phyloP scores from a whole-genome alignment of 805 yeast species.

The Yarrowia hollandica region DNA sequence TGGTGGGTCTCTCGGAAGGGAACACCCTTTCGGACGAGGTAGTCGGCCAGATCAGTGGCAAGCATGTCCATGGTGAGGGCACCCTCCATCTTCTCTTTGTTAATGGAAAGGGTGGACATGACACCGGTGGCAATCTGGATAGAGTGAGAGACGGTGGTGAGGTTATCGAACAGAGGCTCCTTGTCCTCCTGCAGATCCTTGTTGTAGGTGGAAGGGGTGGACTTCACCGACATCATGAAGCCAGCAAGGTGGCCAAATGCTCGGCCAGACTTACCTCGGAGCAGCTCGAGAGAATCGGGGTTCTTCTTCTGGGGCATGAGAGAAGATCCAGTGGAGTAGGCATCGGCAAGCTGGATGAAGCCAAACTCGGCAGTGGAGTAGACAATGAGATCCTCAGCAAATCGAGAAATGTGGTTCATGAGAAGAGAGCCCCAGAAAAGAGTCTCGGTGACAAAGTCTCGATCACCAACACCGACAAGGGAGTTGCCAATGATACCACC shows the following conservation, averaged over 20 bases:
- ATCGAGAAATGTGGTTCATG: constrained; percentile 93
- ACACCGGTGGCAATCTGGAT: constrained; percentile 95
- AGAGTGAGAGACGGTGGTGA: constrained; percentile 91
- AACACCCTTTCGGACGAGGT: constrained; percentile 94
- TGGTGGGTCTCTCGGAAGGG: constrained; percentile 99
- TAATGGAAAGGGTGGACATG: constrained; percentile 76
- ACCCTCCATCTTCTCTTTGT: constrained; percentile 72
- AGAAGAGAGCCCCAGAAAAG: constrained; percentile 94
- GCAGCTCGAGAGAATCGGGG: constrained; percentile 91
- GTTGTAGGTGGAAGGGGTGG: constrained; percentile 97
- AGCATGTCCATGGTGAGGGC: constrained; percentile 98
- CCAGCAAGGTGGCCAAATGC: constrained; percentile 95
- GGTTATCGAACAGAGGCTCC: constrained; percentile 93
- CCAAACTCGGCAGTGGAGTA: constrained; percentile 98
- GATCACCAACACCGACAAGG: constrained; percentile 92
- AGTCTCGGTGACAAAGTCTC: constrained; percentile 95
- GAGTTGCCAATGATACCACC: constrained; percentile 90
- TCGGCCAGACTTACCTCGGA: constrained; percentile 97
- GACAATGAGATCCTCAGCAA: constrained; percentile 91
- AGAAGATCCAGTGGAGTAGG: constrained; percentile 97
- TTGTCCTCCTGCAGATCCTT: constrained; percentile 99
- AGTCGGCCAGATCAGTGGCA: constrained; percentile 98
- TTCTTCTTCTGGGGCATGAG: constrained; percentile 99
- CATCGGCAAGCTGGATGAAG: constrained; percentile 89
- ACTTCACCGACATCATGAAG: constrained; percentile 91